Conservation (phyloP, 805 yeast genomes). For the Sungouiozyma intestinalis region DNA sequence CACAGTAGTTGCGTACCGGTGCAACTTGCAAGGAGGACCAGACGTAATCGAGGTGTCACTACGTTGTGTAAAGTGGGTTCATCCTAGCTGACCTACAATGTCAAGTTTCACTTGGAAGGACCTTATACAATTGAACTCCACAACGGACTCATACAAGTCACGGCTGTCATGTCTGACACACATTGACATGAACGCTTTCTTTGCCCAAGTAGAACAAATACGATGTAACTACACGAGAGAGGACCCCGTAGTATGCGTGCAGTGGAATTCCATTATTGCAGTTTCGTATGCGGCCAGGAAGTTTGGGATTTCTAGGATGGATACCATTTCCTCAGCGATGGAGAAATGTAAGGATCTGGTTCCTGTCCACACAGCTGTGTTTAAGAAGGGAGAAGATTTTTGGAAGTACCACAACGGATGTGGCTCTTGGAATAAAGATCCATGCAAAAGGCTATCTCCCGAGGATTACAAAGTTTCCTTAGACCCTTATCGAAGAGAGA, state of each 20-base stretch:
- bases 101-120: conserved; percentile 42
- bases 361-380: conserved; percentile 89
- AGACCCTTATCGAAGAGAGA: conserved; percentile 85
- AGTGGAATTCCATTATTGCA: conserved; percentile 86
- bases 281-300: conserved; percentile 84
- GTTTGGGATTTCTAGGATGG: conserved; percentile 74
- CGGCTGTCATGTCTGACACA: conserved; percentile 75
- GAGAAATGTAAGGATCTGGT: conserved; percentile 67
- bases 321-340: conserved; percentile 53
- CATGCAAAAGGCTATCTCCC: conserved; percentile 47
- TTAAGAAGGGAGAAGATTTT: conserved; percentile 69
- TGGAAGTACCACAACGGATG: conserved; percentile 60
- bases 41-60: no score
- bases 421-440: conserved; percentile 28
- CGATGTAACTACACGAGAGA: conserved; percentile 52
- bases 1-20: no score
- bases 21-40: no score
- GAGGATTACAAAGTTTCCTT: conserved; percentile 70
- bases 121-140: conserved; percentile 38
- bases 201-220: conserved; percentile 86
- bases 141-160: conserved; percentile 41
- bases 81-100: conserved; percentile 7
- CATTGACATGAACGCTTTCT: conserved; percentile 89
- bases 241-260: conserved; percentile 89
- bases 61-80: neutral